Conservation (phyloP, 2,329 filamentous ascomycete species). For the Talaromyces sp. region DNA sequence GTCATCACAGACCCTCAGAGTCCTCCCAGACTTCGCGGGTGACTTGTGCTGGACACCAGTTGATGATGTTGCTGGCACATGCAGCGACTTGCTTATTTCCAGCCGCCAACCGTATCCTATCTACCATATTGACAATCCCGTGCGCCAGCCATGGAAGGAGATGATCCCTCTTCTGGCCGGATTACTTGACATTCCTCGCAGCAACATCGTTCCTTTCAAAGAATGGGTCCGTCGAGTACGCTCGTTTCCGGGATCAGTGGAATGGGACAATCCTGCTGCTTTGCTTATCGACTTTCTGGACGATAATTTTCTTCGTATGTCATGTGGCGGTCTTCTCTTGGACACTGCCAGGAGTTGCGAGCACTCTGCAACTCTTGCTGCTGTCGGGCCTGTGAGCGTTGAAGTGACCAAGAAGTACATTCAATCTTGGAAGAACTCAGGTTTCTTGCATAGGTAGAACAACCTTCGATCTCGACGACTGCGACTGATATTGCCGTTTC, state of each 20-base stretch:
- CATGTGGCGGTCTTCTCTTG: slow-evolving; percentile 44
- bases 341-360: slow-evolving; percentile 33
- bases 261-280: slow-evolving; percentile 30
- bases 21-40: slow-evolving; percentile 43
- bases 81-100: slow-evolving; percentile 33
- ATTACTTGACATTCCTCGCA: slow-evolving; percentile 30
- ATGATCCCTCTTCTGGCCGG: slow-evolving; percentile 36
- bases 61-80: slow-evolving; percentile 36
- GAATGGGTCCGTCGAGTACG: slow-evolving; percentile 42
- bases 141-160: slow-evolving; percentile 40
- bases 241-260: slow-evolving; percentile 18
- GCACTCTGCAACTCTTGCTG: slow-evolving; percentile 38
- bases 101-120: slow-evolving; percentile 28
- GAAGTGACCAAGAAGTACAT: slow-evolving; percentile 35
- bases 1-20: slow-evolving; percentile 46
- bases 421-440: slow-evolving; percentile 33
- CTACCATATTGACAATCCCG: slow-evolving; percentile 48
- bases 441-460: slow-evolving; percentile 21
- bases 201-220: slow-evolving; percentile 36
- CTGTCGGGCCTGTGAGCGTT: slow-evolving; percentile 32
- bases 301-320: slow-evolving; percentile 42
- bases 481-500: no score
- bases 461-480: no score
- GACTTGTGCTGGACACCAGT: slow-evolving; percentile 48
- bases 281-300: slow-evolving; percentile 32